These are phyloP conservation scores for Toxicodendron radicans DNA, from an alignment of 345 rosid species.

Conservation along the genomic window DNA sequence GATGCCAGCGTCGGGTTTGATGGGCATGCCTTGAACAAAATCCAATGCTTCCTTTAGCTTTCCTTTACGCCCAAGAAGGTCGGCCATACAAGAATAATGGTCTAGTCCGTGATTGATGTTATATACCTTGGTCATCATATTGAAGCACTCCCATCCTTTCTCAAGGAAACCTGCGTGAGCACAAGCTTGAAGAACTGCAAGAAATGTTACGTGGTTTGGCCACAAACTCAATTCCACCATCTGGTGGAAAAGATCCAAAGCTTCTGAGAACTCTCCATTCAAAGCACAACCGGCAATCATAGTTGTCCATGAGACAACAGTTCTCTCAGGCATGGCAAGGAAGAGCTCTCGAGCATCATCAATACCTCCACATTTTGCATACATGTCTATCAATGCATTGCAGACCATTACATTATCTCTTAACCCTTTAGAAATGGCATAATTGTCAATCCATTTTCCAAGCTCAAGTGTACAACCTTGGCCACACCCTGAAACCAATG, in stretches of 20 bases:
- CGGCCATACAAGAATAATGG: slow-evolving; percentile 66
- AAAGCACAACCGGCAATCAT: slow-evolving; percentile 68
- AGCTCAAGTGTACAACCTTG: slow-evolving; percentile 51
- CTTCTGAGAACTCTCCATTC: slow-evolving; percentile 43
- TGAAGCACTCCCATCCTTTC: slow-evolving; percentile 59
- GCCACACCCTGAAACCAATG: slow-evolving; percentile 61
- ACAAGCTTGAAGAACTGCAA: slow-evolving; percentile 64
- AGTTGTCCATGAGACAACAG: slow-evolving; percentile 61
- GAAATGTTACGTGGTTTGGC: slow-evolving; percentile 64
- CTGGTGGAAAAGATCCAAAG: slow-evolving; percentile 45
- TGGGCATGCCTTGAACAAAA: slow-evolving; percentile 46
- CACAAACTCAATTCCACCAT: slow-evolving; percentile 41
- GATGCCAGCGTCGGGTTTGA: slow-evolving; percentile 60
- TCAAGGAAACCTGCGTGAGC: slow-evolving; percentile 59
- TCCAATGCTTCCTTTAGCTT: slow-evolving; percentile 51
- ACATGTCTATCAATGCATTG: slow-evolving; percentile 69
- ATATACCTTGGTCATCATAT: slow-evolving; percentile 34
- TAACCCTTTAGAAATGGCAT: slow-evolving; percentile 35
- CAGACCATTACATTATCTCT: slow-evolving; percentile 45
- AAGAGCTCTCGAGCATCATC: slow-evolving; percentile 45
- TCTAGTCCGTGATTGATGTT: slow-evolving; percentile 49
- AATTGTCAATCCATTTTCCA: slow-evolving; percentile 58
- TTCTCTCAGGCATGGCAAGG: slow-evolving; percentile 39
- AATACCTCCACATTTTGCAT: slow-evolving; percentile 63
- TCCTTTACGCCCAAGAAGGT: slow-evolving; percentile 63